phyloP scores from a whole-genome alignment of 2,329 filamentous ascomycete species.

The Penicillium aurantiogriseum region DNA sequence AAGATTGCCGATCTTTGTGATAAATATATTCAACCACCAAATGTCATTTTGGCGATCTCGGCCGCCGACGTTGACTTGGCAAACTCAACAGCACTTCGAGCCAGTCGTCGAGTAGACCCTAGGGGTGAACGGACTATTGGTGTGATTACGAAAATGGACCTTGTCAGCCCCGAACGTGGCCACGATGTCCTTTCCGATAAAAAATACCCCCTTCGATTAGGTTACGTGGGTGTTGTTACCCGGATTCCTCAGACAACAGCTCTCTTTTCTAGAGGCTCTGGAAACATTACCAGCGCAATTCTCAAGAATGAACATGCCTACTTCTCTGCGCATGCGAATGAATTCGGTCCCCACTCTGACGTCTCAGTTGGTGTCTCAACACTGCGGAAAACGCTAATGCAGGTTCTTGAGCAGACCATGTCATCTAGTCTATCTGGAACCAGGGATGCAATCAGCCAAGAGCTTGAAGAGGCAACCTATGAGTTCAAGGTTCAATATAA shows the following conservation, averaged over 20 bases:
- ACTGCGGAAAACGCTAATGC: slow-evolving; percentile 92
- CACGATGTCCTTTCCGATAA: slow-evolving; percentile 76
- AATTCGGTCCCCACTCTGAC: slow-evolving; percentile 72
- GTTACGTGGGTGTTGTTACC: slow-evolving; percentile 93
- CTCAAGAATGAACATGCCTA: slow-evolving; percentile 83
- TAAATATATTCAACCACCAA: slow-evolving; percentile 95
- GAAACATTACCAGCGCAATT: slow-evolving; percentile 77
- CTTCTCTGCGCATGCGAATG: slow-evolving; percentile 77
- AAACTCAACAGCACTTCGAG: slow-evolving; percentile 88
- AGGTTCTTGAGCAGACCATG: slow-evolving; percentile 96
- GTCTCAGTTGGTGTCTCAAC: slow-evolving; percentile 80
- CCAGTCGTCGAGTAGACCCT: slow-evolving; percentile 88
- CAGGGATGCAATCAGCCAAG: slow-evolving; percentile 87
- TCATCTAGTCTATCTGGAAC: slow-evolving; percentile 85
- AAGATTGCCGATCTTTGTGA: slow-evolving; percentile 96
- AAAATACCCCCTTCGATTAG: slow-evolving; percentile 91
- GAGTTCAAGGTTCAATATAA: slow-evolving; percentile 99
- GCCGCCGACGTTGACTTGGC: slow-evolving; percentile 96
- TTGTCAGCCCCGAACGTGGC: slow-evolving; percentile 81
- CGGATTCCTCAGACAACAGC: slow-evolving; percentile 66
- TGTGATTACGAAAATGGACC: slow-evolving; percentile 98
- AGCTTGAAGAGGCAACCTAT: slow-evolving; percentile 94
- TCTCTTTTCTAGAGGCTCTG: slow-evolving; percentile 78
- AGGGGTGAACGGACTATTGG: slow-evolving; percentile 94
- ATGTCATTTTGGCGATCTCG: slow-evolving; percentile 95